Conservation (phyloP, 768 basidiomycete genomes). For the Calocybe gangraenosa region DNA sequence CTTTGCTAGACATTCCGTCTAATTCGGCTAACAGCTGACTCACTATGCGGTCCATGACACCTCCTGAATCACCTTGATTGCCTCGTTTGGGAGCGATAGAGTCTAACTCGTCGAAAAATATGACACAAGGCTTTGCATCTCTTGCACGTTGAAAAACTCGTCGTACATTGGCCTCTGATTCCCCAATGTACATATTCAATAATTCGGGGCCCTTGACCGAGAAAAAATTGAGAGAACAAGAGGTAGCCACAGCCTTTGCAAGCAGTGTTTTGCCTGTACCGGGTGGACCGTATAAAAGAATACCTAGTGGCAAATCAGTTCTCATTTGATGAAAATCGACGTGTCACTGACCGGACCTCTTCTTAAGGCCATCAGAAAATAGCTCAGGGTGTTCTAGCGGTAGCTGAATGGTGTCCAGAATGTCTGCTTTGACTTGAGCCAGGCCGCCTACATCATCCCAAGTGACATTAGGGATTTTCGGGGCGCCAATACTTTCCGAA, state of each 20-base stretch:
- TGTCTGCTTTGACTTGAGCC: slow-evolving; percentile 82
- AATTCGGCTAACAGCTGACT: slow-evolving; percentile 92
- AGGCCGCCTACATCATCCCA: slow-evolving; percentile 99
- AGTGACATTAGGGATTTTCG: slow-evolving; percentile 89
- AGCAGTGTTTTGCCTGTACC: slow-evolving; percentile 95
- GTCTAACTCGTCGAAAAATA: slow-evolving; percentile 97
- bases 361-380: slow-evolving; percentile 89
- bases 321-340: neutral
- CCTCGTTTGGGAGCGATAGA: slow-evolving; percentile 93
- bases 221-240: slow-evolving; percentile 92
- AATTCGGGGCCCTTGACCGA: slow-evolving; percentile 97
- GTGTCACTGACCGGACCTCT: slow-evolving; percentile 72
- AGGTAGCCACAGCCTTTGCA: slow-evolving; percentile 95
- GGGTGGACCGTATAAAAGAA: slow-evolving; percentile 91
- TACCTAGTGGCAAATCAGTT: slow-evolving; percentile 42
- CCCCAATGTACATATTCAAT: slow-evolving; percentile 98
- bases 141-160: slow-evolving; percentile 86
- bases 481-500: slow-evolving; percentile 93
- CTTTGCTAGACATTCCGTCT: slow-evolving; percentile 77
- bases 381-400: slow-evolving; percentile 88
- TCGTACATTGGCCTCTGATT: slow-evolving; percentile 96
- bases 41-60: slow-evolving; percentile 97
- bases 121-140: slow-evolving; percentile 90
- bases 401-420: slow-evolving; percentile 92
- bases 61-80: slow-evolving; percentile 93